Evolutionary conservation across 345 rosid genomes (phyloP).

Genomic region (Gossypium mustelinum): DNA sequence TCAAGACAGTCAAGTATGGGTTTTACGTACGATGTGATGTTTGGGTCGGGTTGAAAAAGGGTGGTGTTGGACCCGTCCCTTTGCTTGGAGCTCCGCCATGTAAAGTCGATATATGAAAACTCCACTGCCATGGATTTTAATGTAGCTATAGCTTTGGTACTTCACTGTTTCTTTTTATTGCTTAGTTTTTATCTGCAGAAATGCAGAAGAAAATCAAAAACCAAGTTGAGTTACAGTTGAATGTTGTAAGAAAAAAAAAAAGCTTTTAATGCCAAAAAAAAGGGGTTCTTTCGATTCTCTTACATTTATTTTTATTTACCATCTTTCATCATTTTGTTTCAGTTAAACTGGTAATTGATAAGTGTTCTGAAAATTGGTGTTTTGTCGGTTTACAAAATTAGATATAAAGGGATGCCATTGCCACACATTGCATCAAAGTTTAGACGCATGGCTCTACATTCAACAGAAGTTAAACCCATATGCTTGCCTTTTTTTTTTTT

Average conservation of each 20-base stretch:
- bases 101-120: constrained; percentile 61
- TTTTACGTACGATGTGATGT: constrained; percentile 72
- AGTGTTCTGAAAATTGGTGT: background rate
- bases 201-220: background rate
- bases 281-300: background rate
- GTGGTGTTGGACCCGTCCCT: constrained; percentile 59
- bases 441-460: constrained; percentile 18
- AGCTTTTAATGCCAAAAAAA: background rate
- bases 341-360: background rate
- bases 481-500: background rate
- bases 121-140: background rate
- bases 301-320: background rate
- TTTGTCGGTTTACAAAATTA: constrained; percentile 7
- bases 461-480: background rate
- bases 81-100: constrained; percentile 70
- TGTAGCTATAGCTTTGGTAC: background rate
- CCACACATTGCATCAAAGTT: background rate
- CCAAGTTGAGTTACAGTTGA: background rate
- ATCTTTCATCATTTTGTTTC: background rate
- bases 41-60: constrained; percentile 66
- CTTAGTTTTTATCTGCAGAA: background rate
- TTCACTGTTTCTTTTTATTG: background rate
- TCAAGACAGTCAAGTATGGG: constrained; percentile 55
- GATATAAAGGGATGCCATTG: background rate
- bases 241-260: background rate